These are phyloP conservation scores for Neurospora sp. DNA, from an alignment of 495 filamentous ascomycete genomes.

Conservation along the genomic window DNA sequence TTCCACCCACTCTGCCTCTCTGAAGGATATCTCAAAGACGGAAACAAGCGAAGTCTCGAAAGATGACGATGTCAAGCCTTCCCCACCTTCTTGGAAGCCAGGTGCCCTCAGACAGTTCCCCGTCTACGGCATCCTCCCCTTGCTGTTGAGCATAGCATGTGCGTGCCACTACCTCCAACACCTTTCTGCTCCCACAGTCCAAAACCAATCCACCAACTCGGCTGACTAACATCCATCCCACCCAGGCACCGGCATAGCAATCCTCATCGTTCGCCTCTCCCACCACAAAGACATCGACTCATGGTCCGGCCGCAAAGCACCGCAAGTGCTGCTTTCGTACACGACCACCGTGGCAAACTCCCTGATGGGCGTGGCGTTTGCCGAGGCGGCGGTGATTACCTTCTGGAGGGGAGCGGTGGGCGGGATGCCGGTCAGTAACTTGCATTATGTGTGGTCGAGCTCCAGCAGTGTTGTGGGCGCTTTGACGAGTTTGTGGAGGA, in stretches of 20 bases:
- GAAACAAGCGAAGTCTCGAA: not conserved
- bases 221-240: not conserved
- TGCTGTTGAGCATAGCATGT: not conserved
- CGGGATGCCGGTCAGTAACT: not conserved
- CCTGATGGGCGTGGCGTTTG: not conserved
- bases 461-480: not conserved
- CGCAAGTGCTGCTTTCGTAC: not conserved
- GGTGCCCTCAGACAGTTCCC: not conserved
- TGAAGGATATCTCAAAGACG: not conserved
- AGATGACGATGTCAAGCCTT: not conserved
- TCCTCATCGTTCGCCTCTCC: not conserved
- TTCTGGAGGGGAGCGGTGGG: not conserved
- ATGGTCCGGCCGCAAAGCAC: not conserved
- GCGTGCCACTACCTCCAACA: not conserved
- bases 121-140: not conserved
- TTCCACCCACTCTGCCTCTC: not conserved
- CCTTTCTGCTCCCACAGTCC: not conserved
- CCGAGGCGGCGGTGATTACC: not conserved
- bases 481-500: not conserved
- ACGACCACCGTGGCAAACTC: not conserved
- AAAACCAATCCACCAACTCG: not conserved
- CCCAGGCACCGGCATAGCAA: not conserved
- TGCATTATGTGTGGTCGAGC: not conserved
- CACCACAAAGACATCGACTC: not conserved
- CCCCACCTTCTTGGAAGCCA: not conserved